Percentiles rank a stretch among this genome's conserved stretches.
phyloP scores from a whole-genome alignment of 2,329 filamentous ascomycete species.

The Fusarium sp. region DNA sequence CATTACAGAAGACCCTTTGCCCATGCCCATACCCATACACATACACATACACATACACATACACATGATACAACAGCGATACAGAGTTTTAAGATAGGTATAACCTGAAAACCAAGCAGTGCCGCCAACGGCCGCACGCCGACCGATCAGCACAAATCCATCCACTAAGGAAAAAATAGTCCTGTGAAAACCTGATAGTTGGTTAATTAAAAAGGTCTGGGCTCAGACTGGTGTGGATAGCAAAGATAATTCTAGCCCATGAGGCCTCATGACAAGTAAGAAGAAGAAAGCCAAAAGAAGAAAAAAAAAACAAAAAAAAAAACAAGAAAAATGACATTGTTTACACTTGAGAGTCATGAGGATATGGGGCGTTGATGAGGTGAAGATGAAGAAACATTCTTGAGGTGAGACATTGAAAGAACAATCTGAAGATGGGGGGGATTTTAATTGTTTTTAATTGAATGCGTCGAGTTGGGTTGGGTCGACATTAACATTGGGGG shows the following conservation, averaged over 20 bases:
- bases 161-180: conserved; percentile 5
- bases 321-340: conserved; percentile 1
- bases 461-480: conserved; percentile 15
- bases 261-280: conserved; percentile 10
- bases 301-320: background rate
- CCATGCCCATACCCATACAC: no score
- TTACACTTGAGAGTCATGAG: conserved; percentile 17
- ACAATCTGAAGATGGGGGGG: background rate
- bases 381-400: conserved; percentile 34
- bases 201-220: conserved; percentile 2
- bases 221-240: conserved; percentile 12
- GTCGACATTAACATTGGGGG: no score
- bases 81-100: no score
- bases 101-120: conserved; percentile 1
- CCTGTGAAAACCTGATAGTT: background rate
- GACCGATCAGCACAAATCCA: conserved; percentile 5
- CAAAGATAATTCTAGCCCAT: background rate
- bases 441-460: conserved; percentile 22
- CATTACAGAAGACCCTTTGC: background rate
- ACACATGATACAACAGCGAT: no score
- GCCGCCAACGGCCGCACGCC: conserved; percentile 14
- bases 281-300: no score
- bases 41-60: no score
- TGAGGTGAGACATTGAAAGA: conserved; percentile 32
- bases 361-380: conserved; percentile 30